A percentile compares a stretch with the other conserved stretches of the same genome.
These are phyloP conservation scores for Biscogniauxia sp. DNA, from an alignment of 2,329 filamentous ascomycete genomes.

Conservation along the genomic window DNA sequence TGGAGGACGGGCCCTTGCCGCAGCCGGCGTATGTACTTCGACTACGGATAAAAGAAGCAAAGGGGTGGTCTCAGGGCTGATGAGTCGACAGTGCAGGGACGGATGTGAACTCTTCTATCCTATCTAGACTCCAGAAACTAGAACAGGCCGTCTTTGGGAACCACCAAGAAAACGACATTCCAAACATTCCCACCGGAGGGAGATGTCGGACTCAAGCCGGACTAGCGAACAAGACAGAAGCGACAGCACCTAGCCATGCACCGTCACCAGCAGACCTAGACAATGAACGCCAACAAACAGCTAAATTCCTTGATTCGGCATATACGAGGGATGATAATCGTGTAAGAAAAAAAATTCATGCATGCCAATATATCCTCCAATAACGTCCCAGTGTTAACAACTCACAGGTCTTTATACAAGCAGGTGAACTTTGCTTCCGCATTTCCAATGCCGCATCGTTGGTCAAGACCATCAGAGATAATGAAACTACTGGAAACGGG, in stretches of 20 bases:
- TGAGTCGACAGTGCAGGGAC: neutral
- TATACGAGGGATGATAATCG: conserved; percentile 12
- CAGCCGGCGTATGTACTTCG: neutral
- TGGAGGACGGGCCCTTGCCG: neutral
- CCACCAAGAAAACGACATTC: too few species aligned
- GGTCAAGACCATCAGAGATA: neutral
- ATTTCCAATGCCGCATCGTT: conserved; percentile 8
- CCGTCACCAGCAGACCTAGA: conserved; percentile 8
- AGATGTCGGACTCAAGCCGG: neutral
- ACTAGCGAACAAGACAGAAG: neutral
- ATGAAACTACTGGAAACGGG: neutral
- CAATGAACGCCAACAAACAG: conserved; percentile 15
- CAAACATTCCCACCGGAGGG: neutral
- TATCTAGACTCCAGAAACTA: conserved; percentile 25
- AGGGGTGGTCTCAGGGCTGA: neutral
- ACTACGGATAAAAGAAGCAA: too few species aligned
- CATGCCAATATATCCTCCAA: neutral
- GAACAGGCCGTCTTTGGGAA: conserved; percentile 29
- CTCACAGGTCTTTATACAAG: conserved; percentile 2
- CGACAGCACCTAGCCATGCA: neutral
- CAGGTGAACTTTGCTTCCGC: conserved; percentile 4
- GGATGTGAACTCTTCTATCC: conserved; percentile 14
- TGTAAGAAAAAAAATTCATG: conserved; percentile 2
- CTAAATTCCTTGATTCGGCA: conserved; percentile 15
- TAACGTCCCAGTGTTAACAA: neutral